phyloP scores from a whole-genome alignment of 148 eudicot genomes.

The Rhododendron ferrugineum region DNA sequence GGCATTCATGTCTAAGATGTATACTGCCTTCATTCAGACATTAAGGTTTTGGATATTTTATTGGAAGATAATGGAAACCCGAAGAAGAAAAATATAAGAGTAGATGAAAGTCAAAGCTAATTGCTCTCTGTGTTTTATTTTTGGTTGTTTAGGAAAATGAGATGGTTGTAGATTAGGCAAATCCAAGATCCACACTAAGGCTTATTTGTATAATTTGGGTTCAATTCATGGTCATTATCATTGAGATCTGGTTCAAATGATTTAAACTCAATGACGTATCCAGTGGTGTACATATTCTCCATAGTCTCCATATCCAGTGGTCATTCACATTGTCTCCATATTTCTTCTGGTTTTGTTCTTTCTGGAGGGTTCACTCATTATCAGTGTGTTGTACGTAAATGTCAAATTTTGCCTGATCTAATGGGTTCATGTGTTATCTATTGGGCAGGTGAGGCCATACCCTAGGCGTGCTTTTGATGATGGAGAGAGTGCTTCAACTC shows the following conservation, averaged over 20 bases:
- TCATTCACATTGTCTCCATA: background rate
- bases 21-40: background rate
- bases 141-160: background rate
- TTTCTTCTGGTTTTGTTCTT: background rate
- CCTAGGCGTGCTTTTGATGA: constrained; percentile 82
- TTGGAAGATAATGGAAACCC: background rate
- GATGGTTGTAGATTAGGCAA: background rate
- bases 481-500: constrained; percentile 52
- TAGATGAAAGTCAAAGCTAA: background rate
- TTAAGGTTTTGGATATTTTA: background rate
- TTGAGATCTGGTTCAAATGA: background rate
- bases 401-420: background rate
- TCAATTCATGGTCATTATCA: background rate
- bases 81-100: background rate
- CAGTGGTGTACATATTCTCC: background rate
- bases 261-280: background rate
- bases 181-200: background rate
- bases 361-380: background rate
- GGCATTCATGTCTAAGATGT: background rate
- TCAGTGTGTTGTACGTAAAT: background rate
- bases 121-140: background rate
- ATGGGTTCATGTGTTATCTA: background rate
- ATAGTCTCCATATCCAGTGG: too few relatives aligned
- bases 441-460: constrained; percentile 76
- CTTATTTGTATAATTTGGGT: background rate